phyloP scores from a whole-genome alignment of 805 yeast genomes.

The Metschnikowia drakensbergensis region DNA sequence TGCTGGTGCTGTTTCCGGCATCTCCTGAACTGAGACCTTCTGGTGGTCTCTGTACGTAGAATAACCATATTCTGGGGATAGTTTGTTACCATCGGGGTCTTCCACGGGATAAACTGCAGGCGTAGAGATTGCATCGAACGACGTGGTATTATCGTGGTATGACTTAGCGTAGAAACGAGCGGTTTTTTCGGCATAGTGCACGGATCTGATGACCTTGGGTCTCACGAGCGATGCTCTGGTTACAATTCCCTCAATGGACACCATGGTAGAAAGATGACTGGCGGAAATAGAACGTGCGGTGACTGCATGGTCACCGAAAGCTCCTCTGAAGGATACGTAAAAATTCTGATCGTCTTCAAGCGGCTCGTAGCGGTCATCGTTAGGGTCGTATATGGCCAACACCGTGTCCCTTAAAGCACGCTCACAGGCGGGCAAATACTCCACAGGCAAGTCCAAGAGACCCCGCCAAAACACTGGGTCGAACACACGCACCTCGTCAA shows the following conservation, averaged over 20 bases:
- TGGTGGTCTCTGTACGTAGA: slow-evolving; percentile 93
- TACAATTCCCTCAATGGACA: slow-evolving; percentile 91
- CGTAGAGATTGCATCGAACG: slow-evolving; percentile 78
- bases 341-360: slow-evolving; percentile 59
- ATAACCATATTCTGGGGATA: slow-evolving; percentile 88
- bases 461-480: slow-evolving; percentile 79
- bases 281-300: slow-evolving; percentile 87
- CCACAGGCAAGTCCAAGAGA: slow-evolving; percentile 70
- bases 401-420: slow-evolving; percentile 81
- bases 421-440: slow-evolving; percentile 84
- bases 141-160: slow-evolving; percentile 88
- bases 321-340: slow-evolving; percentile 79
- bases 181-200: slow-evolving; percentile 85
- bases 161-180: slow-evolving; percentile 86
- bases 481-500: slow-evolving; percentile 86
- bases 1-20: slow-evolving; percentile 97
- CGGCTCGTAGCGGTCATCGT: slow-evolving; percentile 48
- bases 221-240: slow-evolving; percentile 90
- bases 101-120: slow-evolving; percentile 89
- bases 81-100: slow-evolving; percentile 85
- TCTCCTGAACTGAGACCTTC: slow-evolving; percentile 88
- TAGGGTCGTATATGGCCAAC: slow-evolving; percentile 63
- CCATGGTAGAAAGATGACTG: slow-evolving; percentile 68
- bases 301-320: slow-evolving; percentile 83
- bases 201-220: slow-evolving; percentile 87